Base-by-base conservation (phyloP, 108 stramenopile genomes). In the Epithemia pelagica region DNA sequence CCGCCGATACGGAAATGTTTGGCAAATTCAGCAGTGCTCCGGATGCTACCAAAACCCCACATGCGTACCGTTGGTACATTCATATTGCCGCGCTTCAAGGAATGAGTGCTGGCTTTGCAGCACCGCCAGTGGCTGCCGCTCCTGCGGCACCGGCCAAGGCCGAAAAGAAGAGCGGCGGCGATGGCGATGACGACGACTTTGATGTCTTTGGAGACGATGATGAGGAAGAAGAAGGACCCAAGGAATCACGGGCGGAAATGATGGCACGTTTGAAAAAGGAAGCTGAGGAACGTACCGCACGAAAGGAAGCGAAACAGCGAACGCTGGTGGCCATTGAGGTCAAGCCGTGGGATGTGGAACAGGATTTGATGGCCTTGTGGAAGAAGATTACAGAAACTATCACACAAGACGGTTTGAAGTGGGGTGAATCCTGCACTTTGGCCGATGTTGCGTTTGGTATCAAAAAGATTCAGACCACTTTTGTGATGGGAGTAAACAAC, bases 51-150 rank as follows among this genome's bases (percentile, higher is more conserved):
- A 77, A 65, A 51, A 56, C 64, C 31, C 81, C 81, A 28, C 80
- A 84, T 54, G 74, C 77, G 32, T 82, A 80, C 76, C 83, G 83
- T 56, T 85, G 83, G 83, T 85, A 69, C 74, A 64, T 85, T 54
- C 83, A 85, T 73, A 75, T 82, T 70, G 81, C 79, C 46, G 78
- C 83, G 21, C 58, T 84, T 52, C 61, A 61, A 21, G 80, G 80
- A 37, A 55, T 79, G 25, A 55, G 68, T 24, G 68, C 60, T 8
- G 30, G 57, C 7, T 31, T 22, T 52, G 15, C 27, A 8, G 24
- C 24, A 8, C 66, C 66, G 20, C 69, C 70, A 22, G 52, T 54
- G 31, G 30, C 70, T 21, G 53, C 70, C 2, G 28, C 70, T 55
- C 64, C 70, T 33, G 70, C 70, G 10, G 53, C 70, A 22, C 21